Evolutionary conservation across 2,329 filamentous ascomycete genomes (phyloP).

Genomic region (Aspergillus hiratsukae): DNA sequence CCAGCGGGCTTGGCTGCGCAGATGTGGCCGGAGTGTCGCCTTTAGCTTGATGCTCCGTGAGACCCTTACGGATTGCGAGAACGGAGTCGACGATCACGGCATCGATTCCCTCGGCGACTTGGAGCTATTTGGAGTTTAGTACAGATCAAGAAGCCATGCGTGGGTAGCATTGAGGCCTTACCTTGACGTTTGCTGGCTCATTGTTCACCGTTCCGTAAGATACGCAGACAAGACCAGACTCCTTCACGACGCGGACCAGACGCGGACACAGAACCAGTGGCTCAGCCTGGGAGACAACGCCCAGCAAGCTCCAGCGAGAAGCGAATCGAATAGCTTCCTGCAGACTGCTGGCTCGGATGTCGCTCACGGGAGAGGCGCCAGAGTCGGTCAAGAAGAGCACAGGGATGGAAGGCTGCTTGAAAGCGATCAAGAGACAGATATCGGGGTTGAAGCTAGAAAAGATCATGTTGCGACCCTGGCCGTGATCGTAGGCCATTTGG

Average conservation of each 20-base stretch:
- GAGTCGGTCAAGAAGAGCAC: slow-evolving; percentile 93
- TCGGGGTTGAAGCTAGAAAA: slow-evolving; percentile 98
- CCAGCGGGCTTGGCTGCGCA: slow-evolving; percentile 22
- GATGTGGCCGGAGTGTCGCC: slow-evolving; percentile 19
- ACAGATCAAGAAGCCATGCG: not conserved
- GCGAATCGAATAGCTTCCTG: slow-evolving; percentile 96
- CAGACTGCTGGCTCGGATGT: slow-evolving; percentile 83
- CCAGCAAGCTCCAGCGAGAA: slow-evolving; percentile 87
- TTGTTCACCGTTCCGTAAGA: slow-evolving; percentile 93
- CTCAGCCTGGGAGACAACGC: slow-evolving; percentile 83
- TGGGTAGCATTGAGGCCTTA: slow-evolving; percentile 43
- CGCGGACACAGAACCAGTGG: slow-evolving; percentile 85
- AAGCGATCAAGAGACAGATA: slow-evolving; percentile 86
- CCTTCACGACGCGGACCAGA: slow-evolving; percentile 88
- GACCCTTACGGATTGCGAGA: slow-evolving; percentile 82
- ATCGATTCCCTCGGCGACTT: slow-evolving; percentile 94
- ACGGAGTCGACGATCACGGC: slow-evolving; percentile 97
- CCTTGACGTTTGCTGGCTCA: slow-evolving; percentile 76
- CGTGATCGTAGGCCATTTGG: slow-evolving; percentile 81
- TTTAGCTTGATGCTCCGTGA: slow-evolving; percentile 52
- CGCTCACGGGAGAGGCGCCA: slow-evolving; percentile 73
- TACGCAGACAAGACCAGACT: slow-evolving; percentile 88
- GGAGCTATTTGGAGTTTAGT: slow-evolving; percentile 51
- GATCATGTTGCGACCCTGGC: slow-evolving; percentile 80
- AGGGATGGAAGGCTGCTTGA: slow-evolving; percentile 96